phyloP scores from a whole-genome alignment of 495 filamentous ascomycete genomes.

The Penicillium ucsense region DNA sequence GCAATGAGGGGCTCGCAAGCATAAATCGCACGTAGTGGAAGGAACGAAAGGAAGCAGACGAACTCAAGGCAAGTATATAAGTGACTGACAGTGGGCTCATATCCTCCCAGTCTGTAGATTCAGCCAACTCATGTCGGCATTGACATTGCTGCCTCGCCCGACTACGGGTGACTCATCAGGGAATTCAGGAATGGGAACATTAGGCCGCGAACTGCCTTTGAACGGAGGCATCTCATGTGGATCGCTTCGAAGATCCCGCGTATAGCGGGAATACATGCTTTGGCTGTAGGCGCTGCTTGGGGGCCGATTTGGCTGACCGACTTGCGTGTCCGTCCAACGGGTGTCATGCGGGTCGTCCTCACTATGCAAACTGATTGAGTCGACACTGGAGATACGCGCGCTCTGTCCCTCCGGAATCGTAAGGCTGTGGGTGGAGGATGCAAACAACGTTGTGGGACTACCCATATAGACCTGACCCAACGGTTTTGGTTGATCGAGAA shows the following conservation, averaged over 20 bases:
- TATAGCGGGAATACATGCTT: slow-evolving; percentile 36
- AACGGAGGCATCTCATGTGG: slow-evolving; percentile 9
- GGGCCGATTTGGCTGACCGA: slow-evolving; percentile 40
- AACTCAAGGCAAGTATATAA: background rate
- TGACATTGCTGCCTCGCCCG: slow-evolving; percentile 20
- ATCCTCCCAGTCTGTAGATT: slow-evolving; percentile 41
- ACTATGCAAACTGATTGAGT: slow-evolving; percentile 45
- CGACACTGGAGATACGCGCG: slow-evolving; percentile 52
- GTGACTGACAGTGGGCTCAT: background rate
- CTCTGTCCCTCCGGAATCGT: slow-evolving; percentile 47
- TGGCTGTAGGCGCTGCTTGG: slow-evolving; percentile 54
- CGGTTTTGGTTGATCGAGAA: slow-evolving; percentile 32
- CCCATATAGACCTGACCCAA: slow-evolving; percentile 49
- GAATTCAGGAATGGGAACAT: slow-evolving; percentile 27
- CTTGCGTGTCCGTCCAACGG: slow-evolving; percentile 36
- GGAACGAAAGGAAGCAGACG: background rate
- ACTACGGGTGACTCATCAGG: slow-evolving; percentile 33
- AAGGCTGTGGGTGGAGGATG: slow-evolving; percentile 30
- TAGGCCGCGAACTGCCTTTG: slow-evolving; percentile 27
- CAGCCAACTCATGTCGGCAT: slow-evolving; percentile 69
- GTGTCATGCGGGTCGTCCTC: slow-evolving; percentile 44
- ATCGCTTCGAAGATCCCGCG: slow-evolving; percentile 19
- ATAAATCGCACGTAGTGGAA: background rate
- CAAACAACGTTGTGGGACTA: slow-evolving; percentile 57
- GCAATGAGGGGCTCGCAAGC: no score